Evolutionary conservation across 2,329 filamentous ascomycete genomes (phyloP), one percentile per base, ranked within the genome.

Genomic region (Fusarium sp.): DNA sequence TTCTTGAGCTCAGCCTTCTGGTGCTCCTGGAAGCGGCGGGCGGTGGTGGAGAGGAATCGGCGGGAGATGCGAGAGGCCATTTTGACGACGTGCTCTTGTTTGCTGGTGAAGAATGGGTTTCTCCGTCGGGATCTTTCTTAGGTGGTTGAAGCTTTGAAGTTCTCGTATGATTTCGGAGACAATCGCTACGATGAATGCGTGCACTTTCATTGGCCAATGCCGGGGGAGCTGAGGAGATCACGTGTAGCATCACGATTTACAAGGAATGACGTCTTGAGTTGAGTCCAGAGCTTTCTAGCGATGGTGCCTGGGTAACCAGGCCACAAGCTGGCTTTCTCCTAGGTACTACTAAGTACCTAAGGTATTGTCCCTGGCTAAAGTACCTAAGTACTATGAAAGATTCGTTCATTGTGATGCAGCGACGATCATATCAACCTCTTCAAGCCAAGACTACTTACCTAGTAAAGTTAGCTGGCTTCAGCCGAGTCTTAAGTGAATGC

Each of bases 51-150:
- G 79, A 90, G 87, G 70, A 88, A 84, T 74, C 89, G 85, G 77
- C 88, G 88, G 75, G 89, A 84, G 79, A 89, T 82, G 77, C 87
- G 81, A 78, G 89, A 89, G 70, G 88, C 86, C 88, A 90, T 90
- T 81, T 79, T 83, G 81, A 75, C 74, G 75, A 76, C 68, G 56
- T 66, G 70, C 39, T 62, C 72, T 72, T 68, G 45, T 20, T 47
- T 68, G 63, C 35, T 57, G 63, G 55, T 71, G 64, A 57, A 69
- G 61, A 70, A 67, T 66, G 49, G 69, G 63, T 66, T 70, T 68
- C 75, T 63, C 56, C 66, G 66, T 72, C 69, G 48, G 31, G 31
- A 70, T 69, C 55, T 58, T 71, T 67, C 55, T 59, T 72, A 66
- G 73, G 65, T 65, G 62, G 65, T 72, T 70, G 63, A 78, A 78